Evolutionary conservation across 805 yeast species (phyloP), one percentile per base, ranked within the genome.

Genomic region (Saturnispora quitensis): DNA sequence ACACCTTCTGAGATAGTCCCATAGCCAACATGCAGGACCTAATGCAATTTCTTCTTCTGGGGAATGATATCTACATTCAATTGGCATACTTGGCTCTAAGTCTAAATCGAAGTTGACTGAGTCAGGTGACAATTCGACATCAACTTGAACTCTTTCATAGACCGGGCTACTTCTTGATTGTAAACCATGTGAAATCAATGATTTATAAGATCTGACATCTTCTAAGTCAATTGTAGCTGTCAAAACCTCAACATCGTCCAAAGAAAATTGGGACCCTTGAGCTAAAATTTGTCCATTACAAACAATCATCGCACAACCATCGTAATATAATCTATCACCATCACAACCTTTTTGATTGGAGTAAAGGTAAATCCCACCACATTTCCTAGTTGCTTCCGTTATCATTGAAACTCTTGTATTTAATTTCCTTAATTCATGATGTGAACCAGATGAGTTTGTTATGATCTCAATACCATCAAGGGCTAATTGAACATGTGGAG

Each of bases 11-110:
- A 93, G 74, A 63, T 93, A 93, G 67, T 93, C 99, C 99, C 99
- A 93, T 56, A 93, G 68, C 99, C 99, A 93, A 67, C 99, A 93
- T 0, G 99, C 99, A 0, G 99, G 99, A 0, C 99, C 99, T 43
- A 87, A 72, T 0, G 98, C 97, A 58, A 93, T 91, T 68, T 93
- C 99, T 68, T 93, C 97, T 62, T 90, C 96, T 3, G 99, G 97
- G 2, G 72, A 62, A 67, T 86, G 95, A 60, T 85, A 84, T 38
- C 74, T 75, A 43, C 84, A 74, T 5, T 71, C 73, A 22, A 68
- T 64, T 1, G 76, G 61, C 20, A 62, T 62, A 0, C 93, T 69
- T 18, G 97, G 96, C 10, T 62, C 66, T 10, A 86, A 68, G 0
- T 63, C 61, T 20, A 86, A 80, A 63, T 86, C 80, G 59, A 88